phyloP scores from a whole-genome alignment of 2,329 filamentous ascomycete genomes.

The Pseudopyricularia javanii region DNA sequence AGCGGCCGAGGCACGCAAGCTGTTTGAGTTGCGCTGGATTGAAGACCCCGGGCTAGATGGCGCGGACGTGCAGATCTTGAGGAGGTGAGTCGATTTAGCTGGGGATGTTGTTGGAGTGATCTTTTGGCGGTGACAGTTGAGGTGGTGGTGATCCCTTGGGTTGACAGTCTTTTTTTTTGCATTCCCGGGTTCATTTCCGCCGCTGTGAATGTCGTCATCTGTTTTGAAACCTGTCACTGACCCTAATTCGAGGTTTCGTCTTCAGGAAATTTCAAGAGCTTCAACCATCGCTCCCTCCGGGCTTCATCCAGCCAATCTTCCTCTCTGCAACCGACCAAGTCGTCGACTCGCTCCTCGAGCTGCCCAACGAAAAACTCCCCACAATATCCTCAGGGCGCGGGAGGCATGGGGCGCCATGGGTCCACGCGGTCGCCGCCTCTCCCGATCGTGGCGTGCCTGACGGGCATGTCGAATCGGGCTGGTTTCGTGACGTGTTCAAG shows the following conservation, averaged over 20 bases:
- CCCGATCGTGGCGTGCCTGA: neutral
- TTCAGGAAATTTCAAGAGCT: constrained; percentile 1
- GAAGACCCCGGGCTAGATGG: neutral
- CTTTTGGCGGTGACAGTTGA: neutral
- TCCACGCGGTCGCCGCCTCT: neutral
- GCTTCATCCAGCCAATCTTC: neutral
- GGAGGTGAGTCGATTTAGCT: neutral
- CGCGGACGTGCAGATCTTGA: neutral
- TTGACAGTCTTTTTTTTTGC: neutral
- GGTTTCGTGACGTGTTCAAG: neutral
- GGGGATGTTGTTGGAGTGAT: neutral
- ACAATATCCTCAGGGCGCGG: neutral
- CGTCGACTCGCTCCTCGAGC: neutral
- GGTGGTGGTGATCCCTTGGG: neutral
- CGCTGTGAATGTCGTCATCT: neutral
- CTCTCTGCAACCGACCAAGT: neutral
- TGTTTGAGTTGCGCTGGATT: constrained; percentile 2
- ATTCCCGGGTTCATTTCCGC: neutral
- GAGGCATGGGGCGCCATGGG: neutral
- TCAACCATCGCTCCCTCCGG: neutral
- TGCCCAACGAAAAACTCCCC: neutral
- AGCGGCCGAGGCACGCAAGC: neutral
- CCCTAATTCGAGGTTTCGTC: neutral
- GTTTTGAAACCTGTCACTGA: neutral
- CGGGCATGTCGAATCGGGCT: neutral